These are phyloP conservation scores for Hemileia vastatrix DNA, from an alignment of 1,284 basidiomycete genomes.

Conservation along the genomic window DNA sequence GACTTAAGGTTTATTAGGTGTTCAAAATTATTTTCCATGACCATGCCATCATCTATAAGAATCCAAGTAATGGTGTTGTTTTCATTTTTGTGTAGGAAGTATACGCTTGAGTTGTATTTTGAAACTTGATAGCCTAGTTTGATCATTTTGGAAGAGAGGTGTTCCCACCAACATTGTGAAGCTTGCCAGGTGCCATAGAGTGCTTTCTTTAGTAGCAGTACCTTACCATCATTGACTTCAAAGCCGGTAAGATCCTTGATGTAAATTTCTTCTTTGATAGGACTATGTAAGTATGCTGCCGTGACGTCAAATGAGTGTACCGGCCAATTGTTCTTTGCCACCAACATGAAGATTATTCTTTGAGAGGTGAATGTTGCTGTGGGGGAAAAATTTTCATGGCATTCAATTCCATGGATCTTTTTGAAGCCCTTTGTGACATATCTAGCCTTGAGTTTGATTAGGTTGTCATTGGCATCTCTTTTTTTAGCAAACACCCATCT, in stretches of 20 bases:
- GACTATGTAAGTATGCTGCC: not conserved
- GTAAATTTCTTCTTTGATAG: not conserved
- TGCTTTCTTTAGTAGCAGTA: not conserved
- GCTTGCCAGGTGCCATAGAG: not conserved
- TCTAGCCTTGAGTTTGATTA: not conserved
- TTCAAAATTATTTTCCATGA: not conserved
- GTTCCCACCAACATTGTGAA: not conserved
- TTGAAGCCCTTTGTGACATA: not conserved
- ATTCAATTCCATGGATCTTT: not conserved
- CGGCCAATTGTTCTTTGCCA: not conserved
- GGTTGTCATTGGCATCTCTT: not conserved
- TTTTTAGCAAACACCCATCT: too few relatives aligned
- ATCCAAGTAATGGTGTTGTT: too few relatives aligned
- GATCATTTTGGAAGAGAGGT: not conserved
- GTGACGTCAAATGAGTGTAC: slow-evolving; percentile 2
- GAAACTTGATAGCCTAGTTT: not conserved
- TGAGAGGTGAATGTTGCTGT: not conserved
- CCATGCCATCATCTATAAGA: not conserved
- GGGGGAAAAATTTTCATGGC: not conserved
- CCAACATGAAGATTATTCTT: not conserved
- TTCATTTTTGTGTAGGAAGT: not conserved
- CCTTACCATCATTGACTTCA: too few relatives aligned
- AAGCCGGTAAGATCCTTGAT: not conserved
- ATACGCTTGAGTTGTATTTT: not conserved
- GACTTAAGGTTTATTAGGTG: not conserved